Evolutionary conservation across 148 eudicot genomes (phyloP).

Genomic region (Silene uniflora): DNA sequence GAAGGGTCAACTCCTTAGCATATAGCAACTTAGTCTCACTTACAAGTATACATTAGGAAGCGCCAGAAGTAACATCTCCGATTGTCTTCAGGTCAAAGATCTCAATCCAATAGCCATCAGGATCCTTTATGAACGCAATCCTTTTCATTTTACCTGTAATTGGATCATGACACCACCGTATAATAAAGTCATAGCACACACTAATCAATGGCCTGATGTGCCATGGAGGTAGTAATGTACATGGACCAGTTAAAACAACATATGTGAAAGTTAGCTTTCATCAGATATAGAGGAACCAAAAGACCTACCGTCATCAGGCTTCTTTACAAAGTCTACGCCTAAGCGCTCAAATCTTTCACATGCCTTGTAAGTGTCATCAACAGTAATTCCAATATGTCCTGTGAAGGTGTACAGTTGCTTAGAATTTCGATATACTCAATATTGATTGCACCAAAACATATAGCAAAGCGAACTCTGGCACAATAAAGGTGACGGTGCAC

Average conservation of each 20-base stretch:
- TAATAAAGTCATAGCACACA: background rate
- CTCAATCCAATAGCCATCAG: slow-evolving; percentile 97
- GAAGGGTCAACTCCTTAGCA: background rate
- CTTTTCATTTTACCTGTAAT: slow-evolving; percentile 78
- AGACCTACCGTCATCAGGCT: slow-evolving; percentile 74
- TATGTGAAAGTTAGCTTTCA: background rate
- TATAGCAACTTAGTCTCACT: slow-evolving; percentile 10
- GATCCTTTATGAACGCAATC: slow-evolving; percentile 91
- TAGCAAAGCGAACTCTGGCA: background rate
- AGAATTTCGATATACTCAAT: slow-evolving; percentile 16
- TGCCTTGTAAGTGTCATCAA: slow-evolving; percentile 86
- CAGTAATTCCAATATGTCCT: slow-evolving; percentile 95
- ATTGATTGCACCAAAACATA: background rate
- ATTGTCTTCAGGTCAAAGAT: slow-evolving; percentile 67
- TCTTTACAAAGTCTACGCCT: slow-evolving; percentile 82
- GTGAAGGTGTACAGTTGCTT: slow-evolving; percentile 24
- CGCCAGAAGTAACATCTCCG: slow-evolving; percentile 34
- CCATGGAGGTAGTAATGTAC: background rate
- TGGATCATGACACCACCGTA: background rate
- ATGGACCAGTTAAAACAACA: background rate
- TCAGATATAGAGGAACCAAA: background rate
- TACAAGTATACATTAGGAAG: slow-evolving; percentile 32
- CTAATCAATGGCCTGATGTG: background rate
- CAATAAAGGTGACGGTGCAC: background rate
- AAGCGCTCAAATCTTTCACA: slow-evolving; percentile 77